Conservation (phyloP, 139 green algal genomes). For the Chlamydomonas incerta region DNA sequence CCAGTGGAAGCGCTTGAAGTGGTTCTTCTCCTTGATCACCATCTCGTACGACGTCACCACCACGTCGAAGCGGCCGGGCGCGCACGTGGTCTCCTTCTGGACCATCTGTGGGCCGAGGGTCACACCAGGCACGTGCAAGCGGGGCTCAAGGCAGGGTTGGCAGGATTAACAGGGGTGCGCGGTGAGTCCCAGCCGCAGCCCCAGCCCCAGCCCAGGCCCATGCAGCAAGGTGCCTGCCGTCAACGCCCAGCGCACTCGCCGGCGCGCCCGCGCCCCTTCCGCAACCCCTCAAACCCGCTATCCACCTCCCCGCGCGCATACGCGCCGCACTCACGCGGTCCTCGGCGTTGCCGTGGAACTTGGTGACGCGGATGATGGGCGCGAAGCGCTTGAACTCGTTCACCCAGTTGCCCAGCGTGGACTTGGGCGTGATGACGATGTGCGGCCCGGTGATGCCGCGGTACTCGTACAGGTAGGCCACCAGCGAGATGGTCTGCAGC, state of each 20-base stretch:
- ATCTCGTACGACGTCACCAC: constrained; percentile 98
- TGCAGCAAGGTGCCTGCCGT: too few relatives aligned
- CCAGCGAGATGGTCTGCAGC: constrained; percentile 97
- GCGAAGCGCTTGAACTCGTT: constrained; percentile 98
- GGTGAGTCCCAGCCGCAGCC: too few relatives aligned
- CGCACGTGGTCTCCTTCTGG: constrained; percentile 72
- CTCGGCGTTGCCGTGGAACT: constrained; percentile 97
- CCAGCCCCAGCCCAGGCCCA: too few relatives aligned
- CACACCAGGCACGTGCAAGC: too few relatives aligned
- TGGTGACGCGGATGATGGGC: constrained; percentile 88
- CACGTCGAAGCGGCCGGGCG: constrained; percentile 93
- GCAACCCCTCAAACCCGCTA: too few relatives aligned
- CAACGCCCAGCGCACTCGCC: too few relatives aligned
- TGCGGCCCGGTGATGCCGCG: constrained; percentile 96
- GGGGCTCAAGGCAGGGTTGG: too few relatives aligned
- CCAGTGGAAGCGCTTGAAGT: constrained; percentile 96
- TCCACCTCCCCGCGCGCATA: not conserved
- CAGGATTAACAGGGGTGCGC: too few relatives aligned
- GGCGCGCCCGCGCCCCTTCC: too few relatives aligned
- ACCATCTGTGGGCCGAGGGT: constrained; percentile 1
- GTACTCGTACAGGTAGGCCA: constrained; percentile 97
- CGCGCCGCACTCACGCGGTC: constrained; percentile 72
- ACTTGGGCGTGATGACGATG: constrained; percentile 98
- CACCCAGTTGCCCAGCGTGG: constrained; percentile 98
- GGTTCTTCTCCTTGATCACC: constrained; percentile 99